Percentiles rank a stretch among this genome's conserved stretches.
Evolutionary conservation across 75 land plant genomes (phyloP).

Genomic region (Adiantum capillusveneris): DNA sequence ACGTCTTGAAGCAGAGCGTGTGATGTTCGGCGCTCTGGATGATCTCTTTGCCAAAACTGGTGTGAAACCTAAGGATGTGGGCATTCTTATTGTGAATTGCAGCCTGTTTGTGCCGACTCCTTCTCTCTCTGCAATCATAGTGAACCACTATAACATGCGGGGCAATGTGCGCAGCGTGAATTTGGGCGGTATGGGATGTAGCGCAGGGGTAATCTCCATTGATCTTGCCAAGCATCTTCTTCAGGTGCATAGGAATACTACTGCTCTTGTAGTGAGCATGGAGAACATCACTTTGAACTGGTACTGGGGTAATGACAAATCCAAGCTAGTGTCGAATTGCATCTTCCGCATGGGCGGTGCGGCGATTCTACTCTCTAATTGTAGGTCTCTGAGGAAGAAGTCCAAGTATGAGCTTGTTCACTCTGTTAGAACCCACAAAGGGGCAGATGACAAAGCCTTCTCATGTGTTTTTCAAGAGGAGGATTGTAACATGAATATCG

Average conservation of each 20-base stretch:
- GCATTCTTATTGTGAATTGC: slow-evolving; percentile 40
- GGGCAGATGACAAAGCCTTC: slow-evolving; percentile 22
- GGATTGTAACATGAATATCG: slow-evolving; percentile 9
- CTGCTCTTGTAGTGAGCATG: too few relatives aligned
- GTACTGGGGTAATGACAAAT: too few relatives aligned
- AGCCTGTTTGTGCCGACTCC: slow-evolving; percentile 45
- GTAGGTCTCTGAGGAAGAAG: slow-evolving; percentile 9
- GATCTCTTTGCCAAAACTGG: too few relatives aligned
- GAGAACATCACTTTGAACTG: too few relatives aligned
- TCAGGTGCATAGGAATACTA: slow-evolving; percentile 44
- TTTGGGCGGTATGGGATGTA: slow-evolving; percentile 52
- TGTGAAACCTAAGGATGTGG: too few relatives aligned
- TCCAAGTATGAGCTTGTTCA: slow-evolving; percentile 19
- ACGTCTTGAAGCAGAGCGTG: too few relatives aligned
- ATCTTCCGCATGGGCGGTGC: too few relatives aligned
- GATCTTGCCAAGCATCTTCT: slow-evolving; percentile 65
- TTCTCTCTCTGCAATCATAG: slow-evolving; percentile 39
- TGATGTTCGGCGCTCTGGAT: too few relatives aligned
- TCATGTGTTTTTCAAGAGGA: slow-evolving; percentile 19
- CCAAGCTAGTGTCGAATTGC: too few relatives aligned
- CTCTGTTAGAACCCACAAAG: slow-evolving; percentile 25
- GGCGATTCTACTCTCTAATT: too few relatives aligned
- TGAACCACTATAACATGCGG: slow-evolving; percentile 47
- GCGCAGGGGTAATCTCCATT: slow-evolving; percentile 59
- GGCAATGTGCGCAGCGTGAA: slow-evolving; percentile 31